phyloP scores from a whole-genome alignment of 148 eudicot species.

The Rhododendron griersonianum region DNA sequence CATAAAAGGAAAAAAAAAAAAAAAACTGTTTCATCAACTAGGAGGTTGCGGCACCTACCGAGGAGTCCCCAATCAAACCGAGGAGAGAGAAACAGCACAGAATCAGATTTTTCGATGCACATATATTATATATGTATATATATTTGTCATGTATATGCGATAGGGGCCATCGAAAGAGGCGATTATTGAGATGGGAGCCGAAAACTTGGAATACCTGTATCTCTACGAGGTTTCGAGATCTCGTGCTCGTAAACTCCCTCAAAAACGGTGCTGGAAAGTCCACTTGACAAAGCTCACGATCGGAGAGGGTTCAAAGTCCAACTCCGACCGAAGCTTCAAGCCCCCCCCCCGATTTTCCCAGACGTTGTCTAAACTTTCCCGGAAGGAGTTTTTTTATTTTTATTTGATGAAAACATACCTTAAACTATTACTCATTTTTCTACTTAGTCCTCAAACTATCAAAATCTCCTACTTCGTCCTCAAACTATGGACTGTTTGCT shows the following conservation, averaged over 20 bases:
- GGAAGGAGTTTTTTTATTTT: no score
- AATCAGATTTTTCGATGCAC: neutral
- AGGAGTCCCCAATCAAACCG: neutral
- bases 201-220: constrained; percentile 8
- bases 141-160: neutral
- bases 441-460: no score
- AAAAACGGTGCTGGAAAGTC: neutral
- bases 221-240: constrained; percentile 16
- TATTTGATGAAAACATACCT: no score
- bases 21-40: neutral
- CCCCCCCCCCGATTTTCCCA: neutral
- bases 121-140: neutral
- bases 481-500: no score
- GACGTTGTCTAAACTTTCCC: neutral
- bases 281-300: constrained; percentile 5
- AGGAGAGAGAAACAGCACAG: neutral
- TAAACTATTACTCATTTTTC: no score
- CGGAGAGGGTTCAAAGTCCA: neutral
- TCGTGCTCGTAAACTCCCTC: constrained; percentile 24
- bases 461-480: no score
- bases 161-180: neutral
- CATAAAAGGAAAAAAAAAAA: neutral
- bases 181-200: neutral
- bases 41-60: neutral
- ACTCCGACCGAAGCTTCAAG: constrained; percentile 11